A percentile compares a stretch with the other conserved stretches of the same genome.
Conservation (phyloP, 768 basidiomycete genomes). For the Trametes elegans region DNA sequence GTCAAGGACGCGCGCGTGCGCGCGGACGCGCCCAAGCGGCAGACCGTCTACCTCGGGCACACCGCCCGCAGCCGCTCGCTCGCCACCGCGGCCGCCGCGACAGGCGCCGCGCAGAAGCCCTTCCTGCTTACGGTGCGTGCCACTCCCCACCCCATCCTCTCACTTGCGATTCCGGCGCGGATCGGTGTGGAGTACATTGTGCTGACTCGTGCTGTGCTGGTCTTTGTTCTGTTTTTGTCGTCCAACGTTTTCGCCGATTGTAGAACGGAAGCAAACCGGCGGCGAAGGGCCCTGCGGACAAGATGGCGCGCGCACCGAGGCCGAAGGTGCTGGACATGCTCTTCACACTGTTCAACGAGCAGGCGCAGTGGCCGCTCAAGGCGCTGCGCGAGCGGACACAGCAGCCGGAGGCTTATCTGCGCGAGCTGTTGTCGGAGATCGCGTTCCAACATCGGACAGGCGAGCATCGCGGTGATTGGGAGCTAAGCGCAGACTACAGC, state of each 20-base stretch:
- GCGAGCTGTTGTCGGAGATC: constrained; percentile 71
- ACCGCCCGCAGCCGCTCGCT: constrained; percentile 17
- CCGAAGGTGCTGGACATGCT: constrained; percentile 81
- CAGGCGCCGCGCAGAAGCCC: constrained; percentile 31
- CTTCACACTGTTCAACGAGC: constrained; percentile 69
- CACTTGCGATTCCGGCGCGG: too few relatives aligned
- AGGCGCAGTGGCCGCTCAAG: constrained; percentile 73
- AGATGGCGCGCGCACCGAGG: constrained; percentile 78
- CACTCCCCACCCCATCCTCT: too few relatives aligned
- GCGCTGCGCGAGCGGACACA: constrained; percentile 69
- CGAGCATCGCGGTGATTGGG: constrained; percentile 73
- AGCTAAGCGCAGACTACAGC: constrained; percentile 67
- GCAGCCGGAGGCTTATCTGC: constrained; percentile 80
- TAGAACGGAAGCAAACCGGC: constrained; percentile 70
- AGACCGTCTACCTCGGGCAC: constrained; percentile 69
- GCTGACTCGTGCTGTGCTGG: constrained; percentile 26
- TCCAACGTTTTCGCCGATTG: too few relatives aligned
- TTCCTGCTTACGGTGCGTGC: not conserved
- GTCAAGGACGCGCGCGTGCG: constrained; percentile 65
- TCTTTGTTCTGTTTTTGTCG: too few relatives aligned
- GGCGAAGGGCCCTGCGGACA: constrained; percentile 66
- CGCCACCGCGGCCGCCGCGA: constrained; percentile 46
- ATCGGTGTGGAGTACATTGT: too few relatives aligned
- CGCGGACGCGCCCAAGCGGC: constrained; percentile 62
- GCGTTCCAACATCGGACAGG: constrained; percentile 71